phyloP scores from a whole-genome alignment of 345 rosid genomes.

The Gossypium thurberi region DNA sequence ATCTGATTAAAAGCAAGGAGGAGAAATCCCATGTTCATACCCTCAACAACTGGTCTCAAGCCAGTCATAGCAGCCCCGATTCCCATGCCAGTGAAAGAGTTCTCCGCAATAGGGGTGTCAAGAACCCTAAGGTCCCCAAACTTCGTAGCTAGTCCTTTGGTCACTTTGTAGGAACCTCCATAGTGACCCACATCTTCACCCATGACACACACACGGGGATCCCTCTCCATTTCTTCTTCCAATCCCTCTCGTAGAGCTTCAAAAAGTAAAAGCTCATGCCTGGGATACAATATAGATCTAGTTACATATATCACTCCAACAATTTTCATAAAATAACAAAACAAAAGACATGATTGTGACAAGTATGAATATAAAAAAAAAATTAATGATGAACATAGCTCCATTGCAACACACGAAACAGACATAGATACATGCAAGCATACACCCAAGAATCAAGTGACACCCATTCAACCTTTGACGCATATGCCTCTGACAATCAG shows the following conservation, averaged over 20 bases:
- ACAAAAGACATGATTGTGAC: background rate
- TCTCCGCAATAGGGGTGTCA: conserved; percentile 92
- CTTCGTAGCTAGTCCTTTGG: conserved; percentile 64
- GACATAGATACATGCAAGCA: background rate
- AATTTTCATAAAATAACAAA: background rate
- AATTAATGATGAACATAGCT: background rate
- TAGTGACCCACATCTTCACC: conserved; percentile 98
- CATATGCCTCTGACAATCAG: background rate
- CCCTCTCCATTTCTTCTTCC: conserved; percentile 98
- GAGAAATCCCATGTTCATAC: conserved; percentile 98
- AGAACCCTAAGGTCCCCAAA: conserved; percentile 92
- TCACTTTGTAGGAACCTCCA: conserved; percentile 93
- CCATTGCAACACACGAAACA: background rate
- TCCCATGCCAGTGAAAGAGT: conserved; percentile 95
- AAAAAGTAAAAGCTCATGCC: conserved; percentile 80
- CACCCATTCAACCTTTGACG: background rate
- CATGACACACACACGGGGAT: conserved; percentile 73
- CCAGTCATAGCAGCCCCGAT: conserved; percentile 96
- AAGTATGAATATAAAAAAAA: background rate
- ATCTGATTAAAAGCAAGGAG: conserved; percentile 95
- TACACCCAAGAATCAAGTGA: background rate
- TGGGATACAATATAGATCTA: conserved; percentile 20
- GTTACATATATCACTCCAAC: background rate
- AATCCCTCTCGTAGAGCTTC: conserved; percentile 90
- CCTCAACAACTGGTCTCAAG: conserved; percentile 76